A percentile compares a stretch with the other conserved stretches of the same genome.
These are phyloP conservation scores for Tetracladium maxilliforme DNA, from an alignment of 2,329 filamentous ascomycete genomes.

Conservation along the genomic window DNA sequence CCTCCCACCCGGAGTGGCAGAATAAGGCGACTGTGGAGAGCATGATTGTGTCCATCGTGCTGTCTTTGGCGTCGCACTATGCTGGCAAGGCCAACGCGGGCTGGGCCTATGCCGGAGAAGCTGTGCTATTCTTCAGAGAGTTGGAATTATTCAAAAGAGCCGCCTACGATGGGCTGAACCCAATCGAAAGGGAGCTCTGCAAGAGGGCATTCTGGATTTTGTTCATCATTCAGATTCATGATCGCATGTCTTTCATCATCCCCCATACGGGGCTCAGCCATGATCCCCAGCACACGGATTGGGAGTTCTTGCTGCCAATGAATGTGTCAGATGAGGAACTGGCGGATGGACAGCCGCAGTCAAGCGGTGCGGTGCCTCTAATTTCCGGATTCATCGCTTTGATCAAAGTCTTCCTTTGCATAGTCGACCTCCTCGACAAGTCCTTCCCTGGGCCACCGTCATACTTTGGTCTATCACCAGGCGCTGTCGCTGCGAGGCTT, in stretches of 20 bases:
- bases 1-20: conserved; percentile 3
- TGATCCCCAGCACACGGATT: conserved; percentile 8
- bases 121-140: conserved; percentile 4
- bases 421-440: conserved; percentile 5
- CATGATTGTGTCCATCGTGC: conserved; percentile 4
- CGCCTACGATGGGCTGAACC: conserved; percentile 3
- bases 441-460: conserved; percentile 5
- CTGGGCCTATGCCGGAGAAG: conserved; percentile 6
- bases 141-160: conserved; percentile 2
- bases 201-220: conserved; percentile 12
- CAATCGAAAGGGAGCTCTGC: conserved; percentile 6
- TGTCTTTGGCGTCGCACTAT: conserved; percentile 6
- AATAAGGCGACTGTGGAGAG: conserved; percentile 1
- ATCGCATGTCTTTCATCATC: conserved; percentile 7
- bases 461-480: conserved; percentile 1
- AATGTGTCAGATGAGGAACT: conserved; percentile 7
- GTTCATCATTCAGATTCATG: conserved; percentile 11
- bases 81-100: conserved; percentile 3
- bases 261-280: conserved; percentile 8
- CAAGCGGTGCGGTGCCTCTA: conserved; percentile 2
- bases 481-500: no score
- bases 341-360: no score
- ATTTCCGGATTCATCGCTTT: conserved; percentile 9
- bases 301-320: conserved; percentile 9
- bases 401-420: conserved; percentile 8